Percentiles rank a stretch among this genome's conserved stretches.
Evolutionary conservation across 2,329 filamentous ascomycete genomes (phyloP).

Genomic region (Penicillium decumbens): DNA sequence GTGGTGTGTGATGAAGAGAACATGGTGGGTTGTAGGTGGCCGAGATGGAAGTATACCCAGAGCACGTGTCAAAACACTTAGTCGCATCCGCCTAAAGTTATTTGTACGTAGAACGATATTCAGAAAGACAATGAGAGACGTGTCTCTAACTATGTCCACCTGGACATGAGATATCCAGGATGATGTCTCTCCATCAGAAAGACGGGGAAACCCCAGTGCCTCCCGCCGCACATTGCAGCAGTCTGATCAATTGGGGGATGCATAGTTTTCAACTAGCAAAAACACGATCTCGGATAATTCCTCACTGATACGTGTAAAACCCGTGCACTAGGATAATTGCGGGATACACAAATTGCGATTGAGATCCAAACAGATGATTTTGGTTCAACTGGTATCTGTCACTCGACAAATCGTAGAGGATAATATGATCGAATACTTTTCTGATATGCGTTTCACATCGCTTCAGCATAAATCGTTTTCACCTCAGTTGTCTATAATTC

Average conservation of each 20-base stretch:
- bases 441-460: conserved; percentile 16
- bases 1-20: background rate
- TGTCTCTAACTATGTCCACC: no score
- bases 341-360: background rate
- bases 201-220: no score
- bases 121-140: background rate
- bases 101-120: no score
- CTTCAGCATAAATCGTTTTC: background rate
- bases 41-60: background rate
- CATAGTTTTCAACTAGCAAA: conserved; percentile 80
- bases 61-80: background rate
- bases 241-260: no score
- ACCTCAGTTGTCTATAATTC: conserved; percentile 12
- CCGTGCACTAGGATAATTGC: conserved; percentile 49
- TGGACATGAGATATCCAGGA: no score
- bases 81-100: no score
- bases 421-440: background rate
- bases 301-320: conserved; percentile 81
- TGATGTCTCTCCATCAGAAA: no score
- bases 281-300: conserved; percentile 81
- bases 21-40: background rate
- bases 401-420: background rate
- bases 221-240: background rate
- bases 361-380: background rate
- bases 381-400: conserved; percentile 7